These are phyloP conservation scores for Pythium aphanidermatum DNA, from an alignment of 352 stramenopile species.

Conservation along the genomic window DNA sequence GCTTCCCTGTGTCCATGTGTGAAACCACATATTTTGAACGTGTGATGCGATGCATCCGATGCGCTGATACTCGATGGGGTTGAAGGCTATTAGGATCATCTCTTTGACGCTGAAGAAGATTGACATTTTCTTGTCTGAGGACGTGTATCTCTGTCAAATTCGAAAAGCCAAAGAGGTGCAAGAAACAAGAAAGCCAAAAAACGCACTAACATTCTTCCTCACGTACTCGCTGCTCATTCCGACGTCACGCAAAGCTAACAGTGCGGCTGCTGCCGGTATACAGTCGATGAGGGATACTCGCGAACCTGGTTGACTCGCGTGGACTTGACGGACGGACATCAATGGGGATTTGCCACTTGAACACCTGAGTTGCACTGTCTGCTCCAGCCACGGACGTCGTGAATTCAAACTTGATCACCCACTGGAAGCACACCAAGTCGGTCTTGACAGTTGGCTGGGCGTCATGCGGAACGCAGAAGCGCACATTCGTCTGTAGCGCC, in stretches of 20 bases:
- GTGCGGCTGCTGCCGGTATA: constrained; percentile 37
- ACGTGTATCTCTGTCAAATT: too few relatives aligned
- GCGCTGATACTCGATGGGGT: too few relatives aligned
- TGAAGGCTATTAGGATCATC: too few relatives aligned
- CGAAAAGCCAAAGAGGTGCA: too few relatives aligned
- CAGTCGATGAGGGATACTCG: constrained; percentile 51
- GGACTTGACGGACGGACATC: constrained; percentile 29
- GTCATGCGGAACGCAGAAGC: constrained; percentile 49
- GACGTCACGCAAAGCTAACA: constrained; percentile 6
- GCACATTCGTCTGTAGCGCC: constrained; percentile 47
- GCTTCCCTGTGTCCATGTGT: too few relatives aligned
- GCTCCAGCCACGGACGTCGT: constrained; percentile 18
- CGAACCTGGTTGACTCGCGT: constrained; percentile 28
- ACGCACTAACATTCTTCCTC: too few relatives aligned
- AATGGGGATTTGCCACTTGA: constrained; percentile 53
- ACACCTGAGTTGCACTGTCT: constrained; percentile 25
- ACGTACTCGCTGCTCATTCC: not conserved
- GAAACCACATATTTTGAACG: too few relatives aligned
- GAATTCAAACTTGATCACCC: constrained; percentile 60
- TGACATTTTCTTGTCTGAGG: too few relatives aligned
- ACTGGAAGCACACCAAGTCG: constrained; percentile 57
- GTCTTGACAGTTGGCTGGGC: constrained; percentile 49
- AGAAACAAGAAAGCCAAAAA: too few relatives aligned
- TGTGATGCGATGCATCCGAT: too few relatives aligned
- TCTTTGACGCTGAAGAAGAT: too few relatives aligned